phyloP scores from a whole-genome alignment of 306 rosid genomes.

The Citrullus mucosospermus region DNA sequence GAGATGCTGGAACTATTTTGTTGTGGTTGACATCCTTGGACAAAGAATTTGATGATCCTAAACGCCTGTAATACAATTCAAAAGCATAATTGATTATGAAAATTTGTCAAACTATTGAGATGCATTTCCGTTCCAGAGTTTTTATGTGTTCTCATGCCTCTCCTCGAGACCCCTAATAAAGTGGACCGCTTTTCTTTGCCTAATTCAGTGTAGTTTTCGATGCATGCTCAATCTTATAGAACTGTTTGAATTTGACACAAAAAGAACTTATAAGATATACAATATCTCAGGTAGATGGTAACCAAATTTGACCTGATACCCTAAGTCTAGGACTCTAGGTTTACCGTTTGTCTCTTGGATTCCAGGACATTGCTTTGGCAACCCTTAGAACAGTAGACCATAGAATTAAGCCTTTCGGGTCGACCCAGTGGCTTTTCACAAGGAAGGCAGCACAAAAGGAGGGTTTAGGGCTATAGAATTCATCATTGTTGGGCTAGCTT shows the following conservation, averaged over 20 bases:
- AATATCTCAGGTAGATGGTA: neutral
- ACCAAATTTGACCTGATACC: neutral
- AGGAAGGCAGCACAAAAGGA: neutral
- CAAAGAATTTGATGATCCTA: constrained; percentile 27
- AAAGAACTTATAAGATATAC: neutral
- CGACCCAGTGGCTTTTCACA: neutral
- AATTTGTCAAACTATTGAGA: neutral
- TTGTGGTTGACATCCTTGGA: constrained; percentile 42
- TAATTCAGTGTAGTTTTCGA: neutral
- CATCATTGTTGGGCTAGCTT: neutral
- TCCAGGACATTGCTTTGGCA: neutral
- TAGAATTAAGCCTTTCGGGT: neutral
- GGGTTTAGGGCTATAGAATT: too few relatives aligned
- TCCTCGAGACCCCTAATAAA: neutral
- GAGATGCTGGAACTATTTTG: constrained; percentile 57
- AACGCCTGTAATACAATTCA: constrained; percentile 26
- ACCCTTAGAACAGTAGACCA: neutral
- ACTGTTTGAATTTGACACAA: neutral
- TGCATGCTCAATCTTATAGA: neutral
- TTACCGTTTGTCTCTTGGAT: neutral
- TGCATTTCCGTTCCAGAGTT: neutral
- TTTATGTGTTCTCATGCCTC: neutral
- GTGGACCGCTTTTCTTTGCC: neutral
- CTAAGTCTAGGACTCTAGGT: neutral
- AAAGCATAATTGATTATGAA: neutral